Percentiles rank a stretch among this genome's conserved stretches.
phyloP scores from a whole-genome alignment of 2,329 filamentous ascomycete genomes.

The Penicillium sp. region DNA sequence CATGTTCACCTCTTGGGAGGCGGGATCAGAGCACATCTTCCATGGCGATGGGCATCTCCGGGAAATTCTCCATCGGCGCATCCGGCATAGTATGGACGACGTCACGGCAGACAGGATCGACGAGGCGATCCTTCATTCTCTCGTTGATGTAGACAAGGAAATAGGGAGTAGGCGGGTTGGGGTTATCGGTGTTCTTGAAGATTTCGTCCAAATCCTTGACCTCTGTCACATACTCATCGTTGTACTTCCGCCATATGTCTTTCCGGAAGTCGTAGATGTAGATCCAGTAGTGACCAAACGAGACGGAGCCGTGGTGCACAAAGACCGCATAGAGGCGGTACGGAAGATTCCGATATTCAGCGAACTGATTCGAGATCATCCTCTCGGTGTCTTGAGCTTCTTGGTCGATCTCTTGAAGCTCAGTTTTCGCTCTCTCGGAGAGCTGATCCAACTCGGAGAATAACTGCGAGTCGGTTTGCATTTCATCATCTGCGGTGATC shows the following conservation, averaged over 20 bases:
- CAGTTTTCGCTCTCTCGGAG: conserved; percentile 42
- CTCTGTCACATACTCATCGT: conserved; percentile 75
- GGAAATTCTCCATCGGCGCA: background rate
- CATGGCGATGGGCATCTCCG: conserved; percentile 10
- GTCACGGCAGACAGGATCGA: conserved; percentile 54
- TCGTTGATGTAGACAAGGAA: conserved; percentile 79
- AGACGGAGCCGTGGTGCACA: conserved; percentile 67
- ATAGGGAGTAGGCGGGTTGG: conserved; percentile 67
- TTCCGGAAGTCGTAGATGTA: conserved; percentile 87
- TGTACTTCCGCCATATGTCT: conserved; percentile 85
- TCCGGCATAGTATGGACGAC: conserved; percentile 21
- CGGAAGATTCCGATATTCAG: conserved; percentile 57
- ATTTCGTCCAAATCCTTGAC: conserved; percentile 61
- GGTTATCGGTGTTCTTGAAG: conserved; percentile 58
- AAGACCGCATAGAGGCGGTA: conserved; percentile 90
- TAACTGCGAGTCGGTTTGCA: conserved; percentile 40
- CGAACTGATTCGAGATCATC: conserved; percentile 56
- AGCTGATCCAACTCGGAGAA: conserved; percentile 43
- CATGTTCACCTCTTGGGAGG: conserved; percentile 25
- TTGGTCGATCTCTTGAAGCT: conserved; percentile 43
- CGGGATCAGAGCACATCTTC: conserved; percentile 13
- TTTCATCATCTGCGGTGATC: conserved; percentile 30
- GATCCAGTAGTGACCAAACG: conserved; percentile 89
- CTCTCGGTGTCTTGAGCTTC: conserved; percentile 48
- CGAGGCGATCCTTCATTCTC: conserved; percentile 54